These are phyloP conservation scores for Pleurotus pulmonarius DNA, from an alignment of 768 basidiomycete genomes.

Conservation along the genomic window DNA sequence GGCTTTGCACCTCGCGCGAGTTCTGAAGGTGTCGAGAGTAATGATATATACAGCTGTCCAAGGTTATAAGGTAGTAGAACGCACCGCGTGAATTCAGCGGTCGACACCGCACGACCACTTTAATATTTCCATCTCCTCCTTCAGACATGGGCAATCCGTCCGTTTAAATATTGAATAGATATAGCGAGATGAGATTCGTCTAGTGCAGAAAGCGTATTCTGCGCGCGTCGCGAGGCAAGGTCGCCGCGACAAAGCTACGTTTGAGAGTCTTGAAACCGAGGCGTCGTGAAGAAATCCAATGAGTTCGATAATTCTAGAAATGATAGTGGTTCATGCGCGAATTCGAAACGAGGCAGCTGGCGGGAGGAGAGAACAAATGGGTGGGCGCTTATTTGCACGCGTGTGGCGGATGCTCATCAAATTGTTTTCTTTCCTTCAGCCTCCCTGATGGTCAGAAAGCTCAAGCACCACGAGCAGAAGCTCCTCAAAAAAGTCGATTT, in stretches of 20 bases:
- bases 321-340: neutral
- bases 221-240: neutral
- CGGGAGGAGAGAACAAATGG: neutral
- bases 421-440: neutral
- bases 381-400: conserved; percentile 1
- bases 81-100: conserved; percentile 93
- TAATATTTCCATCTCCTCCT: conserved; percentile 84
- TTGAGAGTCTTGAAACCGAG: too few species aligned
- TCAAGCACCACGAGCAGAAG: conserved; percentile 96
- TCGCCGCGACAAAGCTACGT: neutral
- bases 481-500: conserved; percentile 97
- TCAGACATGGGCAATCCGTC: conserved; percentile 51
- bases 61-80: conserved; percentile 19
- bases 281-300: neutral
- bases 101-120: conserved; percentile 92
- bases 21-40: conserved; percentile 44
- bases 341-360: neutral
- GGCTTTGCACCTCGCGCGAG: conserved; percentile 89
- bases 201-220: neutral
- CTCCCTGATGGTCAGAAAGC: conserved; percentile 74
- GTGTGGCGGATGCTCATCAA: neutral
- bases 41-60: conserved; percentile 7
- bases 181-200: neutral
- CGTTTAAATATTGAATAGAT: neutral
- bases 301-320: conserved; percentile 1